Conservation (phyloP, 1,284 basidiomycete species). For the Pseudozyma flocculosa region DNA sequence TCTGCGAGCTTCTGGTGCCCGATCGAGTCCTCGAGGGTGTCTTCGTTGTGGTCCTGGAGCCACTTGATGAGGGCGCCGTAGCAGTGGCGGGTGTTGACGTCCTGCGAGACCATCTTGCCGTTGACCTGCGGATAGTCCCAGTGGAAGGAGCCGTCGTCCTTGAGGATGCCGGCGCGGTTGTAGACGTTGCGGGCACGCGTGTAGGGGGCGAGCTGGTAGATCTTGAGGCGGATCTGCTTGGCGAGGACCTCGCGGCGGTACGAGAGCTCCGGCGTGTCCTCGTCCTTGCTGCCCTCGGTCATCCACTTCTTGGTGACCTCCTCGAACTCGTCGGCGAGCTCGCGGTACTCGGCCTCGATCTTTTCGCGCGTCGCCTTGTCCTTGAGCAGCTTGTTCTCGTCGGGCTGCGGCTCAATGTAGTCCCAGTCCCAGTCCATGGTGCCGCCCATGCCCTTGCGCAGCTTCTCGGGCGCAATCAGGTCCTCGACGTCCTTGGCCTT, state of each 20-base stretch:
- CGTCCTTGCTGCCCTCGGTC: constrained; percentile 29
- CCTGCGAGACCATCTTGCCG: constrained; percentile 41
- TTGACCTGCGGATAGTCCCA: constrained; percentile 55
- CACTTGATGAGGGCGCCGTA: constrained; percentile 52
- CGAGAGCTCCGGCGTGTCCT: constrained; percentile 32
- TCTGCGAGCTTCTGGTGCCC: constrained; percentile 37
- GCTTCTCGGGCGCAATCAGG: constrained; percentile 43
- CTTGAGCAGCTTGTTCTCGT: constrained; percentile 53
- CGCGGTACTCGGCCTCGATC: constrained; percentile 46
- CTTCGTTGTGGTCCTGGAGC: constrained; percentile 53
- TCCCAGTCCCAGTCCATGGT: constrained; percentile 58
- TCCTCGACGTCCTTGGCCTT: constrained; percentile 53
- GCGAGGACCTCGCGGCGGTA: constrained; percentile 47
- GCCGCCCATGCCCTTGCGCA: constrained; percentile 56
- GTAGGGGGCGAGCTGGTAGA: constrained; percentile 52
- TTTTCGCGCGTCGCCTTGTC: constrained; percentile 47
- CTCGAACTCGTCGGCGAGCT: constrained; percentile 48
- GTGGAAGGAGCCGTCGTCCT: constrained; percentile 43
- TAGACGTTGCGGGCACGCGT: constrained; percentile 52
- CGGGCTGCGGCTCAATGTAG: constrained; percentile 54
- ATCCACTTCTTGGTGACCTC: constrained; percentile 50
- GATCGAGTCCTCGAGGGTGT: constrained; percentile 53
- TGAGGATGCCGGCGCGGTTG: constrained; percentile 50
- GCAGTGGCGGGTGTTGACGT: constrained; percentile 48
- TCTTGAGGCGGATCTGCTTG: constrained; percentile 55